Evolutionary conservation across 192 early-diverging fungal genomes (phyloP).

Genomic region (Linnemannia hyalina): DNA sequence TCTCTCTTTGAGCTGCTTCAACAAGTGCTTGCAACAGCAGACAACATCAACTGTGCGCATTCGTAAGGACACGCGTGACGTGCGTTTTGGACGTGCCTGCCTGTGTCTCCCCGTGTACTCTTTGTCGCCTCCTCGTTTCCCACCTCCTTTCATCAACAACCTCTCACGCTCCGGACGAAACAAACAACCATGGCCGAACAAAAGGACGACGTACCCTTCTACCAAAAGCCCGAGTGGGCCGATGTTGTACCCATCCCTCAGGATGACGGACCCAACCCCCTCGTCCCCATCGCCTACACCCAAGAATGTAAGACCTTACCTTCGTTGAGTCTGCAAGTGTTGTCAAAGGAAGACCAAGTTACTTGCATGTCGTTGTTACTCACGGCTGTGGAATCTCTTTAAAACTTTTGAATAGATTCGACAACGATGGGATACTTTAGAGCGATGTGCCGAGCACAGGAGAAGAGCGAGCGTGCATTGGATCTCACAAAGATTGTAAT

Average conservation of each 20-base stretch:
- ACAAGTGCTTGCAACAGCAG: not conserved
- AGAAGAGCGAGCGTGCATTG: slow-evolving; percentile 85
- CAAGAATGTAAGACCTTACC: slow-evolving; percentile 73
- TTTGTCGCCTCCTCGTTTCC: not conserved
- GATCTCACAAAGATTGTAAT: slow-evolving; percentile 87
- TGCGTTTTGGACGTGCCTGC: not conserved
- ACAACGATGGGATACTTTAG: slow-evolving; percentile 91
- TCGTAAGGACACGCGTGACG: not conserved
- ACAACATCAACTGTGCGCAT: not conserved
- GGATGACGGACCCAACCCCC: slow-evolving; percentile 85
- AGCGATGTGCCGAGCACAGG: slow-evolving; percentile 77
- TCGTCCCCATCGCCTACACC: slow-evolving; percentile 85
- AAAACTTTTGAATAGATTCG: slow-evolving; percentile 61
- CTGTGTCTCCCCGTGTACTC: not conserved
- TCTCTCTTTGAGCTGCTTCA: not conserved
- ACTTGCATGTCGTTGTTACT: not conserved
- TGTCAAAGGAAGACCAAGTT: not conserved
- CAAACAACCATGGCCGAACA: not conserved
- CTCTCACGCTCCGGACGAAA: not conserved
- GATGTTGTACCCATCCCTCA: slow-evolving; percentile 81
- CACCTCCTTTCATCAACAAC: not conserved
- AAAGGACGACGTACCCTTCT: slow-evolving; percentile 39
- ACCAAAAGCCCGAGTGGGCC: slow-evolving; percentile 62
- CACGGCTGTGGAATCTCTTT: not conserved
- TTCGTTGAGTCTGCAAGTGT: no score